Conservation (phyloP, 306 rosid genomes). For the Fagus crenata region DNA sequence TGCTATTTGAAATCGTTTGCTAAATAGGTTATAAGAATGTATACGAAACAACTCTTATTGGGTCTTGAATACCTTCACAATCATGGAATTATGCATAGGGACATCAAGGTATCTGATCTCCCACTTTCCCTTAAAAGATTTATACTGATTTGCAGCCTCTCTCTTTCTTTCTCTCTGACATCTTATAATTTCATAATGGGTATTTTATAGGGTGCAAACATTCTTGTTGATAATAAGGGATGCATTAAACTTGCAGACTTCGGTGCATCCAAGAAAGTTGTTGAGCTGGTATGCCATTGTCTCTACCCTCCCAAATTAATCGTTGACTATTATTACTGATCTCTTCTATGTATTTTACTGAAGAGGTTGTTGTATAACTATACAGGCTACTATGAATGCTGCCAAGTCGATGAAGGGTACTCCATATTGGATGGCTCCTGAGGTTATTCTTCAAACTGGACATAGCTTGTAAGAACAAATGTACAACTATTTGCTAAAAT, state of each 20-base stretch:
- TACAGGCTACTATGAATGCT: slow-evolving; percentile 84
- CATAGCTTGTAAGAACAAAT: slow-evolving; percentile 77
- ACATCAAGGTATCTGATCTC: slow-evolving; percentile 61
- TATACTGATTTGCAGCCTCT: background rate
- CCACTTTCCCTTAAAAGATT: slow-evolving; percentile 13
- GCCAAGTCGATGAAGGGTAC: slow-evolving; percentile 98
- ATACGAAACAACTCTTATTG: slow-evolving; percentile 74
- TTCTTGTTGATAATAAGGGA: slow-evolving; percentile 94
- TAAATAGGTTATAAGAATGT: slow-evolving; percentile 77
- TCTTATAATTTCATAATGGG: slow-evolving; percentile 7
- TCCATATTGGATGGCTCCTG: slow-evolving; percentile 99
- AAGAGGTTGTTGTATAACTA: slow-evolving; percentile 26
- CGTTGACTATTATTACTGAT: slow-evolving; percentile 20
- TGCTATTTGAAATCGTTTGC: slow-evolving; percentile 8
- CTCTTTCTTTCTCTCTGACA: slow-evolving; percentile 3
- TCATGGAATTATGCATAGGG: slow-evolving; percentile 89
- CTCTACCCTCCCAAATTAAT: slow-evolving; percentile 21
- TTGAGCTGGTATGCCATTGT: slow-evolving; percentile 68
- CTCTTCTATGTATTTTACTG: slow-evolving; percentile 9
- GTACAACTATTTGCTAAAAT: slow-evolving; percentile 9
- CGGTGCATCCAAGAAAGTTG: slow-evolving; percentile 96
- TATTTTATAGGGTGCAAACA: slow-evolving; percentile 79
- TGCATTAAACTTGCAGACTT: slow-evolving; percentile 96
- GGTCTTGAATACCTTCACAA: slow-evolving; percentile 91
- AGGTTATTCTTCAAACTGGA: slow-evolving; percentile 93